Evolutionary conservation across 495 filamentous ascomycete genomes (phyloP).

Genomic region (Trichoderma erinaceum): DNA sequence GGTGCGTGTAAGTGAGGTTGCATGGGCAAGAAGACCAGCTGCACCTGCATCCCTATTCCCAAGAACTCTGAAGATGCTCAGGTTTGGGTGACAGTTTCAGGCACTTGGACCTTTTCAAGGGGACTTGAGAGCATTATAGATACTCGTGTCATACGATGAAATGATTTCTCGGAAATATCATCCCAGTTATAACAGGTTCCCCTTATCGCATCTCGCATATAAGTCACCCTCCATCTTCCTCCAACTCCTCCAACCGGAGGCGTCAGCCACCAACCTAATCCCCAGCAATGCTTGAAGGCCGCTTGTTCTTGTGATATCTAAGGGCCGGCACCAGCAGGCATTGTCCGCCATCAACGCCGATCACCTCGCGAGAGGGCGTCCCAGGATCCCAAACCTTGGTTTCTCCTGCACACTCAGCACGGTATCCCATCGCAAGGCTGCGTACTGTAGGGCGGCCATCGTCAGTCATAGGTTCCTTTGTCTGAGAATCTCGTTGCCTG

Average conservation of each 20-base stretch:
- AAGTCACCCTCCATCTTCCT: background rate
- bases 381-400: constrained; percentile 1
- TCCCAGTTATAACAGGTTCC: background rate
- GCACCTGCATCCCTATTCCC: background rate
- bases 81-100: background rate
- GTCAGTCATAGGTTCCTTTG: background rate
- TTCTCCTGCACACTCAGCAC: background rate
- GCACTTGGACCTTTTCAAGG: background rate
- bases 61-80: background rate
- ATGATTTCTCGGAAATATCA: background rate
- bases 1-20: background rate
- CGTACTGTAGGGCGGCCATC: constrained; percentile 4
- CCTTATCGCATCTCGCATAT: background rate
- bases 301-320: background rate
- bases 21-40: background rate
- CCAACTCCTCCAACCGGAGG: background rate
- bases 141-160: background rate
- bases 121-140: background rate
- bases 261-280: constrained; percentile 12
- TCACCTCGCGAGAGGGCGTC: background rate
- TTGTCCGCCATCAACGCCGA: constrained; percentile 8
- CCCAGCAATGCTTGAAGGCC: background rate
- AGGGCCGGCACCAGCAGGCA: constrained; percentile 4
- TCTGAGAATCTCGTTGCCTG: constrained; percentile 4
- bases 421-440: background rate